Evolutionary conservation across 495 filamentous ascomycete genomes (phyloP).

Genomic region (Articulospora tetracladia): DNA sequence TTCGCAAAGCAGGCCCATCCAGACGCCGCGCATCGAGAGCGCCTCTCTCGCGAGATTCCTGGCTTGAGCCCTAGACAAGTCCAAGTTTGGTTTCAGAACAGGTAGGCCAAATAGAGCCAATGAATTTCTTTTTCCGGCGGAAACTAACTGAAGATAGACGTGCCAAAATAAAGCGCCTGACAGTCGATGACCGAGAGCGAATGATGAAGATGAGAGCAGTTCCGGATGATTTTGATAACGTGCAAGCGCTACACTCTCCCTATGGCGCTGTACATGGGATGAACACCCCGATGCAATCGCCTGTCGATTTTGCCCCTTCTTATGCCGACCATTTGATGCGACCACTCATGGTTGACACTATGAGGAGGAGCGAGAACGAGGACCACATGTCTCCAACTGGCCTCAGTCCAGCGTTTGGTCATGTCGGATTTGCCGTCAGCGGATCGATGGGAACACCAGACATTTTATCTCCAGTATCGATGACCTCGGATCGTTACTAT

Average conservation of each 20-base stretch:
- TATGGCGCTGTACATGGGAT: constrained; percentile 50
- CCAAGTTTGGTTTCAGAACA: constrained; percentile 98
- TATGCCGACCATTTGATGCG: constrained; percentile 52
- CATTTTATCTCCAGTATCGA: constrained; percentile 50
- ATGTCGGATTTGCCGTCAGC: constrained; percentile 53
- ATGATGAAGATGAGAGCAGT: constrained; percentile 92
- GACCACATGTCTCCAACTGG: constrained; percentile 59
- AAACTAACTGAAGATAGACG: constrained; percentile 48
- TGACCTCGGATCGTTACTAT: constrained; percentile 48
- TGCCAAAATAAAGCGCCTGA: constrained; percentile 93
- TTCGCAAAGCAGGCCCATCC: constrained; percentile 95
- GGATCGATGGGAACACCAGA: constrained; percentile 42
- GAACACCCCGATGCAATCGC: constrained; percentile 52
- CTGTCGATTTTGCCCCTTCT: constrained; percentile 46
- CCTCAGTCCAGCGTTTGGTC: constrained; percentile 57
- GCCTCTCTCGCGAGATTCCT: constrained; percentile 87
- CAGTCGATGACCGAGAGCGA: constrained; percentile 86
- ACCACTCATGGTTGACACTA: constrained; percentile 57
- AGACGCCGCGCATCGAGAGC: constrained; percentile 87
- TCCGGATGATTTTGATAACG: constrained; percentile 89
- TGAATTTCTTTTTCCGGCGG: constrained; percentile 13
- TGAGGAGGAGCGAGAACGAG: constrained; percentile 50
- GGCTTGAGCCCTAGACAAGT: constrained; percentile 91
- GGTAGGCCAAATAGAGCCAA: constrained; percentile 49
- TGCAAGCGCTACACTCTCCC: constrained; percentile 84